phyloP scores from a whole-genome alignment of 2,329 filamentous ascomycete genomes.

The Exophiala xenobiotica region DNA sequence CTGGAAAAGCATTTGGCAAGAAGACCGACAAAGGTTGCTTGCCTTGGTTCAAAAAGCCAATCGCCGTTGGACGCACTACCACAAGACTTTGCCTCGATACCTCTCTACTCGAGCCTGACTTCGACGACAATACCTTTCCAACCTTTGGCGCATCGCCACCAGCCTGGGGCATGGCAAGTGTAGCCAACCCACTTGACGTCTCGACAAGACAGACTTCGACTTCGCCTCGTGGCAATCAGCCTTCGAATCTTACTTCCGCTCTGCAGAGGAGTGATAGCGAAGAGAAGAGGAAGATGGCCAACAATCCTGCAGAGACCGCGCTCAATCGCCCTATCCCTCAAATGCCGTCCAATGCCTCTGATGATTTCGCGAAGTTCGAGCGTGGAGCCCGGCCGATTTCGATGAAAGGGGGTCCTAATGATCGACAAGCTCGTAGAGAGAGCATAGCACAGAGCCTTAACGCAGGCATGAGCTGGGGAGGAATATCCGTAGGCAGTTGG shows the following conservation, averaged over 20 bases:
- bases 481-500: conserved; percentile 92
- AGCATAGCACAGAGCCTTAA: conserved; percentile 62
- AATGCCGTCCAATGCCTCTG: conserved; percentile 31
- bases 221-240: conserved; percentile 59
- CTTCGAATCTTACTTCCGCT: conserved; percentile 63
- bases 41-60: conserved; percentile 47
- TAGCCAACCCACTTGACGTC: conserved; percentile 61
- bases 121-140: conserved; percentile 40
- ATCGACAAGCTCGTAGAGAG: conserved; percentile 52
- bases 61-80: conserved; percentile 39
- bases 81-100: conserved; percentile 41
- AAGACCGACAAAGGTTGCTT: conserved; percentile 42
- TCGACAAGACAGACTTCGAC: conserved; percentile 57
- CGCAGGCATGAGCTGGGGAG: conserved; percentile 94
- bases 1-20: conserved; percentile 43
- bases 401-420: conserved; percentile 50
- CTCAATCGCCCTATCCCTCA: conserved; percentile 27
- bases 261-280: conserved; percentile 51
- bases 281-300: conserved; percentile 35
- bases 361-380: conserved; percentile 27
- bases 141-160: conserved; percentile 41
- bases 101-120: conserved; percentile 35
- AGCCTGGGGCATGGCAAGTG: conserved; percentile 39
- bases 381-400: conserved; percentile 60
- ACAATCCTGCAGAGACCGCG: conserved; percentile 18